Evolutionary conservation across 176 grass and related monocot genomes (phyloP).

Genomic region (Oryza officinalis): DNA sequence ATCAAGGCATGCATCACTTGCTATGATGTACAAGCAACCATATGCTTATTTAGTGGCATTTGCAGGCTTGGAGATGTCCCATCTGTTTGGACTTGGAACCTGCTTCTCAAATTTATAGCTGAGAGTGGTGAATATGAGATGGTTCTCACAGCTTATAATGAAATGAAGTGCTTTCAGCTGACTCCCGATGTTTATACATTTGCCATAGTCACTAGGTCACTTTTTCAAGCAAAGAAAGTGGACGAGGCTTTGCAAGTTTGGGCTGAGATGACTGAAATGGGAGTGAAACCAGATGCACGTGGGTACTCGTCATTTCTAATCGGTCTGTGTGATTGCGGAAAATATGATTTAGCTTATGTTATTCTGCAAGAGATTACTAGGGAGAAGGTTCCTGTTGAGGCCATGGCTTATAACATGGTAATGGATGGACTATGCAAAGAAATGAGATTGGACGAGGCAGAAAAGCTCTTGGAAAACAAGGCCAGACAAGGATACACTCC

Average conservation of each 20-base stretch:
- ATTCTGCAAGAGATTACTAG: slow-evolving; percentile 46
- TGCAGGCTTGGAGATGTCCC: slow-evolving; percentile 49
- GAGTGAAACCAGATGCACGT: slow-evolving; percentile 49
- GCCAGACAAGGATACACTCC: slow-evolving; percentile 24
- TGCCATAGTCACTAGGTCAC: slow-evolving; percentile 54
- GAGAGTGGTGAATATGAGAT: slow-evolving; percentile 31
- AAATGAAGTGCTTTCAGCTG: slow-evolving; percentile 45
- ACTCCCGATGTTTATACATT: slow-evolving; percentile 44
- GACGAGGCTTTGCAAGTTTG: slow-evolving; percentile 50
- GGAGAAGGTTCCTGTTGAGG: slow-evolving; percentile 39
- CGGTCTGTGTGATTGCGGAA: slow-evolving; percentile 51
- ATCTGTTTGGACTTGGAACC: slow-evolving; percentile 49
- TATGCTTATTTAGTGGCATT: slow-evolving; percentile 44
- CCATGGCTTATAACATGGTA: slow-evolving; percentile 68
- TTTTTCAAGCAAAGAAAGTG: slow-evolving; percentile 49
- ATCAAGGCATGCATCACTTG: slow-evolving; percentile 51
- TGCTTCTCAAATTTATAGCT: slow-evolving; percentile 54
- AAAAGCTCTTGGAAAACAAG: slow-evolving; percentile 73
- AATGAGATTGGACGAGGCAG: slow-evolving; percentile 60
- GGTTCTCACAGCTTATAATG: slow-evolving; percentile 47
- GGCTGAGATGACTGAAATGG: slow-evolving; percentile 48
- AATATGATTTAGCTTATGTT: slow-evolving; percentile 46
- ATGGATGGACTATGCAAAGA: slow-evolving; percentile 76
- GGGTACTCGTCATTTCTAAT: slow-evolving; percentile 60
- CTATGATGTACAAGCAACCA: slow-evolving; percentile 32